Conservation (phyloP, 805 yeast species). For the Candida koratica region DNA sequence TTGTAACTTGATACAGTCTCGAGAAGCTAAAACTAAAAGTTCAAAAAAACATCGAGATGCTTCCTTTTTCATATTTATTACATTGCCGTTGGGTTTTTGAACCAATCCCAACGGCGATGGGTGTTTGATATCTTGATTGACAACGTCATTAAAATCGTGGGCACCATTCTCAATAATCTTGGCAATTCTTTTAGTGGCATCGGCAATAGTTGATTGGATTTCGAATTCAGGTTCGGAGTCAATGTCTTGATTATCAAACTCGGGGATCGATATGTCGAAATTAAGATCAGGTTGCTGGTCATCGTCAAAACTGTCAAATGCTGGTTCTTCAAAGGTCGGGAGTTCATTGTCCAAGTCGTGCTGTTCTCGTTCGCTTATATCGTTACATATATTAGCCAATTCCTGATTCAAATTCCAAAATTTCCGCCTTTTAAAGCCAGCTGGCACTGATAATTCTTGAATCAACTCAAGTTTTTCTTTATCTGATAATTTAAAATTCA, state of each 20-base stretch:
- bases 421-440: slow-evolving; percentile 26
- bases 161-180: slow-evolving; percentile 36
- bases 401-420: slow-evolving; percentile 12
- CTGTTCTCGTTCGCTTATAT: slow-evolving; percentile 17
- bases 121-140: slow-evolving; percentile 13
- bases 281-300: slow-evolving; percentile 12
- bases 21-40: slow-evolving; percentile 73
- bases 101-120: slow-evolving; percentile 52
- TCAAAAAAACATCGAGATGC: slow-evolving; percentile 79
- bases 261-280: slow-evolving; percentile 24
- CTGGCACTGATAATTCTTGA: slow-evolving; percentile 31
- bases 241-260: slow-evolving; percentile 13
- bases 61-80: slow-evolving; percentile 43
- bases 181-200: slow-evolving; percentile 53
- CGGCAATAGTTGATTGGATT: slow-evolving; percentile 4
- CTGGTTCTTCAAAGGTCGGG: slow-evolving; percentile 18
- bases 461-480: slow-evolving; percentile 33
- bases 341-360: slow-evolving; percentile 16
- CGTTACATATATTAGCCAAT: slow-evolving; percentile 11
- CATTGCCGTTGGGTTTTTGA: slow-evolving; percentile 33
- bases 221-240: slow-evolving; percentile 12
- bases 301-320: slow-evolving; percentile 2
- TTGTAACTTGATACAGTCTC: slow-evolving; percentile 60
- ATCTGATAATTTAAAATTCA: slow-evolving; percentile 27
- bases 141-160: slow-evolving; percentile 7